Base-by-base conservation (phyloP, 164 flowering plant genomes). In the Berberis thunbergii region DNA sequence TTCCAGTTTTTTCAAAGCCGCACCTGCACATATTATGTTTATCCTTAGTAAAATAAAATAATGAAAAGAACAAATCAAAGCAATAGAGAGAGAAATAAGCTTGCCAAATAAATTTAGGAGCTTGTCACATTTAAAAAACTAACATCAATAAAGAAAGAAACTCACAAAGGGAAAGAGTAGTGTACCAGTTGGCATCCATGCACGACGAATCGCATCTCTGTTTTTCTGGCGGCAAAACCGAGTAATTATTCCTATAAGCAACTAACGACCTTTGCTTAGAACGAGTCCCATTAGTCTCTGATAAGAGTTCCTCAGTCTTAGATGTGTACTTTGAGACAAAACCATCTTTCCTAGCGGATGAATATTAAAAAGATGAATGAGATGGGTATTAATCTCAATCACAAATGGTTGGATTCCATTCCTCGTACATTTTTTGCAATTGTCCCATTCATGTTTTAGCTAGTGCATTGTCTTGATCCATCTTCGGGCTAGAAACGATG, bases 161-260 rank as follows among this genome's bases (percentile, higher is more conserved):
- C 61, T 60, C 64, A 74, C 52, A 46, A 66, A 64, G 49, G 54
- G 68, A 38, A 13, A 60, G 44, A 7, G 62, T 46, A 68, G 49
- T 53, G 59, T 85, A 90, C 98, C 98, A 64, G 80, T 77, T 73
- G 87, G 84, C 91, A 88, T 81, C 96, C 98, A 93, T 55, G 97
- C 96, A 73, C 76, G 85, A 56, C 98, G 84, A 59, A 93, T 81
- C n/a, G 96, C 96, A 72, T 88, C 85, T 69, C 97, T 83, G 43
- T 85, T 86, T 48, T 80, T 86, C 68, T 77, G 78, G 64, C 77
- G 86, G 45, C 92, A 91, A 81, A 88, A 90, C 26, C 57, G 71
- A 7, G 98, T 90, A 43, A 80, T 11, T 38, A 93, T 80, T 61
- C 98, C 98, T 55, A 93, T 72, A 43, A n/a, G 90, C 96, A 57